phyloP scores from a whole-genome alignment of 352 stramenopile genomes.

The Phytophthora hibernalis region DNA sequence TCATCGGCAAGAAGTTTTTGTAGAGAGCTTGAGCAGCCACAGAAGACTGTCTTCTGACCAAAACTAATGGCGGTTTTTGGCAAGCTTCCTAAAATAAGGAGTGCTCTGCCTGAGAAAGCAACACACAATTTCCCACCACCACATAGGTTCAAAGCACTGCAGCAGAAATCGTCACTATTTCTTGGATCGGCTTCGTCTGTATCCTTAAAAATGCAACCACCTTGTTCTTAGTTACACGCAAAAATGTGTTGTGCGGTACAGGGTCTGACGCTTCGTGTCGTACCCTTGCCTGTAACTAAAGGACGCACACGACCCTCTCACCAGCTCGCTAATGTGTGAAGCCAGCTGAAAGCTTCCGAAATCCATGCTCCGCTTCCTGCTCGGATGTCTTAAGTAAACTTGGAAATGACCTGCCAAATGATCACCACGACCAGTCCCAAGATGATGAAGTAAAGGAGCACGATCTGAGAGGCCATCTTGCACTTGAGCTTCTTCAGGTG shows the following conservation, averaged over 20 bases:
- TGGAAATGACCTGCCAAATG: constrained; percentile 74
- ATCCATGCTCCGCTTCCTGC: not conserved
- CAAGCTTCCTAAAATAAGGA: constrained; percentile 26
- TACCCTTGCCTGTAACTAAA: not conserved
- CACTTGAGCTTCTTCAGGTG: constrained; percentile 85
- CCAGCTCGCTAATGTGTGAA: not conserved
- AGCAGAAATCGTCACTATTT: not conserved
- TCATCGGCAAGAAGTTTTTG: constrained; percentile 2
- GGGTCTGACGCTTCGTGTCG: constrained; percentile 6
- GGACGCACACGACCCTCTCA: not conserved
- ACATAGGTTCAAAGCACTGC: not conserved
- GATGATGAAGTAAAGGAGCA: constrained; percentile 84
- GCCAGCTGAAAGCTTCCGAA: not conserved
- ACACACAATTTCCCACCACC: too few relatives aligned
- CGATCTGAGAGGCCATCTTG: constrained; percentile 81
- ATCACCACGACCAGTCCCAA: constrained; percentile 74
- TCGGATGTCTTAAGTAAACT: constrained; percentile 49
- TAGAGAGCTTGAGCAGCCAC: not conserved
- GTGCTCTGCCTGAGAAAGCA: too few relatives aligned
- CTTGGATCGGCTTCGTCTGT: too few relatives aligned
- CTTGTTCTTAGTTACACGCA: constrained; percentile 50
- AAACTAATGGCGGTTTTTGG: constrained; percentile 16
- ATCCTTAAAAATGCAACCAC: constrained; percentile 37
- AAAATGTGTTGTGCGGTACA: constrained; percentile 37
- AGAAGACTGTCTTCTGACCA: too few relatives aligned